phyloP scores from a whole-genome alignment of 331 rosid genomes.

The Telfairia occidentalis region DNA sequence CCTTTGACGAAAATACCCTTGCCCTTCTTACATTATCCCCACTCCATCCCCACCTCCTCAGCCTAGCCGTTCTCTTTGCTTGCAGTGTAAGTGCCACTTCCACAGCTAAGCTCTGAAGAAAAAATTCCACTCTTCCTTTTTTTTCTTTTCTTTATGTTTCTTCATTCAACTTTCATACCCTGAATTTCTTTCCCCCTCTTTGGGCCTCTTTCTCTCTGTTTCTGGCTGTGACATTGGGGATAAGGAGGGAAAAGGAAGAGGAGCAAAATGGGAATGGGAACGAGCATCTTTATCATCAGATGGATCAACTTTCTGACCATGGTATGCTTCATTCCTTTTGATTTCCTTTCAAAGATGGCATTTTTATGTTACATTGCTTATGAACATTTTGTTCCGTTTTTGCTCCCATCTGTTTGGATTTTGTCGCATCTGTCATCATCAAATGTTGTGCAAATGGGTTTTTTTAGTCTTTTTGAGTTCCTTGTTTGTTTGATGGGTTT shows the following conservation, averaged over 20 bases:
- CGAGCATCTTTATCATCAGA: constrained; percentile 86
- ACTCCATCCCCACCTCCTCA: not conserved
- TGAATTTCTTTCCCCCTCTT: constrained; percentile 6
- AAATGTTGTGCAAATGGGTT: not conserved
- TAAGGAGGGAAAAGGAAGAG: not conserved
- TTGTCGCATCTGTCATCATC: not conserved
- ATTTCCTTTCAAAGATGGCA: not conserved
- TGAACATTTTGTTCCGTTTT: not conserved
- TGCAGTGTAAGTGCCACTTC: constrained; percentile 22
- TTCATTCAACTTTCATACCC: not conserved
- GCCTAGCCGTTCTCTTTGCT: constrained; percentile 12
- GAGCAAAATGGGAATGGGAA: constrained; percentile 55
- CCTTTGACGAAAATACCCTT: constrained; percentile 22
- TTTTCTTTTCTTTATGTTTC: too few species aligned
- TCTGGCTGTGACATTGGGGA: not conserved
- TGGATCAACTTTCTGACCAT: constrained; percentile 91
- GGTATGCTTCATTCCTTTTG: constrained; percentile 26
- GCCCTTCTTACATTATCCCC: constrained; percentile 5
- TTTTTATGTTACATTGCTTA: not conserved
- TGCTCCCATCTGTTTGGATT: not conserved
- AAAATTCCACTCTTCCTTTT: not conserved
- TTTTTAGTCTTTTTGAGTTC: not conserved
- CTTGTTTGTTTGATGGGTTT: not conserved
- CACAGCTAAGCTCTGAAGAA: constrained; percentile 18
- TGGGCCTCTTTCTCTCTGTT: constrained; percentile 1